Base-by-base conservation (phyloP, 208 protist genomes). In the Zelonia costaricensis region DNA sequence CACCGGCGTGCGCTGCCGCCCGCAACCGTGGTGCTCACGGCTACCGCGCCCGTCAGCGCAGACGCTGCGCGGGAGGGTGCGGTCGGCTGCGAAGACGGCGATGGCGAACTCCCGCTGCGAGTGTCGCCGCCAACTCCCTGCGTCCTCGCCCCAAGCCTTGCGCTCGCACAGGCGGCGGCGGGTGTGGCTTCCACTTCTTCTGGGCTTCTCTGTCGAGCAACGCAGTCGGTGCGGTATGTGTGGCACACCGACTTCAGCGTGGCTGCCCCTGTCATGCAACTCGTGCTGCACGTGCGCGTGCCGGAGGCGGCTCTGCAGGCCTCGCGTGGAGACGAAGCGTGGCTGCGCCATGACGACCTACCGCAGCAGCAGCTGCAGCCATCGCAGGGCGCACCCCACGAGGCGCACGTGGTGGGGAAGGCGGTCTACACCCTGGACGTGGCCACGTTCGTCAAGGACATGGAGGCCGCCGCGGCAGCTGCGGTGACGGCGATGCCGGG, bases 231-330 rank as follows among this genome's bases (percentile, higher is more conserved):
- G 48, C 57, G 57, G n/a, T 72, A 65, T 57, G 44, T 16, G n/a
- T 72, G 65, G 65, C 40, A 33, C 13, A 39, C 57, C 3, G 57
- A 72, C 18, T 40, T 72, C 1, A 65, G 49, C 28, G 27, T 60
- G 30, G 4, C 12, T 8, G 3, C 23, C n/a, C 22, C 65, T 4
- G 12, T n/a, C 8, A 25, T 51, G 28, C 36, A 59, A 16, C 65
- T 72, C 2, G 20, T 54, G 35, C 40, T 72, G 1, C 27, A 60
- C 25, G 57, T 72, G 30, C 27, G 40, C 13, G 43, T 61, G 0
- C 18, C 58, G 3, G 48, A 58, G 8, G 40, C 49, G 2, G 31
- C 31, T 8, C 27, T 72, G 65, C 38, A 55, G 2, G 35, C 36
- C 22, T 28, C 46, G 4, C 54, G 63, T 0, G 55, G 13, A 0